Evolutionary conservation across 2,329 filamentous ascomycete genomes (phyloP).

Genomic region (Phialemonium atrogriseum): DNA sequence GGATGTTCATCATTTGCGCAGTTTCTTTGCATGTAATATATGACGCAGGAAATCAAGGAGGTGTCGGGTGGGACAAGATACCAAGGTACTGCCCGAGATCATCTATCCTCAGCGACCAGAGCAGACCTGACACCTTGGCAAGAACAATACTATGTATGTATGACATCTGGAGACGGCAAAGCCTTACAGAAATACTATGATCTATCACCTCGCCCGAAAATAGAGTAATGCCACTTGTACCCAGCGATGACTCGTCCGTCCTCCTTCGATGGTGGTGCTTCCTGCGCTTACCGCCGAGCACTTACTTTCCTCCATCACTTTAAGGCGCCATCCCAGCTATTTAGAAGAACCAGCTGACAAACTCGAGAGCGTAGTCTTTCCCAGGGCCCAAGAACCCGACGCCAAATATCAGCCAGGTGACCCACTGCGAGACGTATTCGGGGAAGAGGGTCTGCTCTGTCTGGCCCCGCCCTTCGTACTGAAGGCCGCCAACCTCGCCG

Average conservation of each 20-base stretch:
- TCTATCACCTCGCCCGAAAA: too few species aligned
- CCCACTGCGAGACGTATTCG: conserved; percentile 2
- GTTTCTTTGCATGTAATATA: too few species aligned
- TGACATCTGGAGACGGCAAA: too few species aligned
- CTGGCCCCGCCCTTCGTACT: conserved; percentile 3
- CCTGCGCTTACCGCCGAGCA: neutral
- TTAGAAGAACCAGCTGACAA: conserved; percentile 4
- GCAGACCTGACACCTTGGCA: too few species aligned
- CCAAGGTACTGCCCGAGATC: too few species aligned
- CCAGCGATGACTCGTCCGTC: neutral
- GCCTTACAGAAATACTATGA: too few species aligned
- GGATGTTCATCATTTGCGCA: too few species aligned
- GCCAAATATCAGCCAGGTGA: conserved; percentile 1
- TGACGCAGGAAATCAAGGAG: too few species aligned
- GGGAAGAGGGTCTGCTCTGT: conserved; percentile 3
- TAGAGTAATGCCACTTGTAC: neutral
- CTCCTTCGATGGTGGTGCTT: neutral
- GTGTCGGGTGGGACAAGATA: too few species aligned
- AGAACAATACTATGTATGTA: too few species aligned
- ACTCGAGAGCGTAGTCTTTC: conserved; percentile 2
- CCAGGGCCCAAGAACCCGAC: conserved; percentile 3
- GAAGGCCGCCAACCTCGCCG: conserved; percentile 1
- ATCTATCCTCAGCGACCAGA: too few species aligned
- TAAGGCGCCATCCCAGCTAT: too few species aligned
- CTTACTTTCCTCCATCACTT: neutral